Evolutionary conservation across 768 basidiomycete species (phyloP), one percentile per base, ranked within the genome.

Genomic region (Goffeauzyma gilvescens): DNA sequence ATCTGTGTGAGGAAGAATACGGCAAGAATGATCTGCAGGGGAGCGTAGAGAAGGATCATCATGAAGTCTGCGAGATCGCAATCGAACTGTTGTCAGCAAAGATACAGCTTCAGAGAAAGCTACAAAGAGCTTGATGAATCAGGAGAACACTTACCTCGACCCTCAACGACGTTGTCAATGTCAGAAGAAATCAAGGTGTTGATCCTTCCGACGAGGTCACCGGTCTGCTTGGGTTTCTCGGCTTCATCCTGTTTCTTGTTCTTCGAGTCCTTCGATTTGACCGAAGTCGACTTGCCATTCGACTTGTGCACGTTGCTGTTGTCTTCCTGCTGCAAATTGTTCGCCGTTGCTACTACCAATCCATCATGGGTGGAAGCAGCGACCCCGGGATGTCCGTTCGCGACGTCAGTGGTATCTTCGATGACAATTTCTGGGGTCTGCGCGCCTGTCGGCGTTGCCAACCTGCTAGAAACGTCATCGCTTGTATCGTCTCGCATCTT

Each of bases 101-200:
- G n/a, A n/a, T n/a, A n/a, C n/a, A n/a, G n/a, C n/a, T n/a, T n/a
- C n/a, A n/a, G n/a, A n/a, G n/a, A n/a, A n/a, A n/a, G n/a, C n/a
- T n/a, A 8, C 25, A 6, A 23, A 10, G 23, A 8, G 18, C n/a
- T 2, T 6, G n/a, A 15, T 4, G 13, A 13, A 23, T 8, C 3
- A 35, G n/a, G n/a, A n/a, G n/a, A n/a, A n/a, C n/a, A n/a, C n/a
- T n/a, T n/a, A n/a, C n/a, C n/a, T 46, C 49, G 47, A 33, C 62
- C 67, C 22, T 66, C 63, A 12, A 63, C 53, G 22, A 68, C 58
- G 43, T 67, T 62, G 15, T 62, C 59, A 13, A 73, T 52, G 59
- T 84, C 81, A 1, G 75, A 75, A 6, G 79, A 75, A 25, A 80
- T 72, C 5, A 82, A 63, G 42, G 81, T 83, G 58, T 78, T 83